Evolutionary conservation across 768 basidiomycete genomes (phyloP), one percentile per base, ranked within the genome.

Genomic region (Clitopilus passeckerianus): DNA sequence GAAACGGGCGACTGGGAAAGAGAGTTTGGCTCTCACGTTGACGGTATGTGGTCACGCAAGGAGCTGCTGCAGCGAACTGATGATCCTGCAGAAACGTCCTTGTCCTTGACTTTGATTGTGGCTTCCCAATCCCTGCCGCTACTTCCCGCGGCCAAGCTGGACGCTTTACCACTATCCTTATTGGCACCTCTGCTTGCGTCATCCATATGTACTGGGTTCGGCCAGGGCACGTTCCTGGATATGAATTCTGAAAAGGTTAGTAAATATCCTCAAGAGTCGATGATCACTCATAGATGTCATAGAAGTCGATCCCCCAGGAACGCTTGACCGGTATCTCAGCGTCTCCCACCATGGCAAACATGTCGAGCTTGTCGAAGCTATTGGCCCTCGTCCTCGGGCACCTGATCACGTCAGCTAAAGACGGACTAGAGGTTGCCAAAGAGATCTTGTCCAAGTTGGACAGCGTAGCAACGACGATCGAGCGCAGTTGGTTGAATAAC

Each of bases 91-190:
- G 75, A 72, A 68, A 77, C 81, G 58, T 71, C 79, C 10, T 76
- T 86, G 33, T 77, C 82, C 0, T 66, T 79, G 59, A 74, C 78
- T n/a, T 65, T 86, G 56, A 78, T 88, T 1, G 67, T 88, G 23
- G 80, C 85, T 0, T 83, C 87, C 6, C 87, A 84, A 55, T 84
- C 84, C 16, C 70, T 88, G 1, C 78, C 84, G 1, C 71, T 84
- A 6, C 78, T 90, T 14, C 75, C 81, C 1, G 70, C 77, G 6
- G 68, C 76, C 43, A 86, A 84, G 64, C 71, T 90, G 44, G 80
- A 78, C 60, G 86, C 83, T 0, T 72, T 91, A 0, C 88, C 89
- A 6, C 71, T 91, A 5, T 68, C 80, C 2, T 74, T 80, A 20
- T 68, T 77, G 20, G 56, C 62, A 18, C 62, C 67, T 24, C 60